These are phyloP conservation scores for Fonsecaea monophora DNA, from an alignment of 2,329 filamentous ascomycete genomes.

Conservation along the genomic window DNA sequence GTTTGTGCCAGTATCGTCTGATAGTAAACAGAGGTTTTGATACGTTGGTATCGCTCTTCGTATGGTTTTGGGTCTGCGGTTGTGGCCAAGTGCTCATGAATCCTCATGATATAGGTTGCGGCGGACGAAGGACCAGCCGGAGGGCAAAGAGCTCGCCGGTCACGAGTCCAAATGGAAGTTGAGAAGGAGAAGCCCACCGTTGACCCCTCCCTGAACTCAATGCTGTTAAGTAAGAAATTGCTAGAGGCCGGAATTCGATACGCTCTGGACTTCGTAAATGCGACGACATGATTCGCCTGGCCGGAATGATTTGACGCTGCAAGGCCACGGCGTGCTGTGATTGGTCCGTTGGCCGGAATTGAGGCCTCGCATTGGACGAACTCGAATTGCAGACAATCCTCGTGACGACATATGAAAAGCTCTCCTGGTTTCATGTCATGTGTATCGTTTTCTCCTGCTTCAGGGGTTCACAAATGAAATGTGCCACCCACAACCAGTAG, in stretches of 20 bases:
- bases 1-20: neutral
- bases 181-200: conserved; percentile 38
- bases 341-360: conserved; percentile 7
- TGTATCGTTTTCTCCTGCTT: neutral
- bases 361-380: neutral
- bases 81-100: neutral
- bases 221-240: conserved; percentile 34
- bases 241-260: conserved; percentile 34
- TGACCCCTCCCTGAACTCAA: conserved; percentile 25
- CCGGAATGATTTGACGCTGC: conserved; percentile 26
- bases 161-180: neutral
- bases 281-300: conserved; percentile 28
- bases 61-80: neutral
- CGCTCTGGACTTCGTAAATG: conserved; percentile 8
- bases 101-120: neutral
- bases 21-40: neutral
- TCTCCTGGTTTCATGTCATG: neutral
- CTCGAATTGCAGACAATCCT: neutral
- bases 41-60: neutral
- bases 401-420: neutral
- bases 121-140: neutral
- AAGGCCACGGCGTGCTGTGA: conserved; percentile 5
- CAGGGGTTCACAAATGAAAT: neutral
- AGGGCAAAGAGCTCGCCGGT: neutral
- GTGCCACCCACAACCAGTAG: neutral